These are phyloP conservation scores for Microcos paniculata DNA, from an alignment of 345 rosid species.

Conservation along the genomic window DNA sequence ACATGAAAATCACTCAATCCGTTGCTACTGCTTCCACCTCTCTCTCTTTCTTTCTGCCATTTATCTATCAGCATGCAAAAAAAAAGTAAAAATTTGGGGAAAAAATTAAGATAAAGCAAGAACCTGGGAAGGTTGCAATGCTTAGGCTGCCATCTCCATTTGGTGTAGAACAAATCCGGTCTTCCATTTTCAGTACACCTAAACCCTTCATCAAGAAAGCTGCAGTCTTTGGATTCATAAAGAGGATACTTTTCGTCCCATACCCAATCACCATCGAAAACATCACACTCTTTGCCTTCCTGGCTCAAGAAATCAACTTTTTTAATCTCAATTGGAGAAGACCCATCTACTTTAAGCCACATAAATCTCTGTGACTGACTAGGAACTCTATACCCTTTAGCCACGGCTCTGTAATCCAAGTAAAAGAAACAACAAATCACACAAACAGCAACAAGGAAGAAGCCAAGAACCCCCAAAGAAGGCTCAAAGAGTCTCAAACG, in stretches of 20 bases:
- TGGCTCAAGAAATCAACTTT: conserved; percentile 62
- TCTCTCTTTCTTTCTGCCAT: background rate
- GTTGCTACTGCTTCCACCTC: background rate
- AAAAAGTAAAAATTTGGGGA: background rate
- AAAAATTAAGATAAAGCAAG: background rate
- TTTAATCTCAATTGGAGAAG: conserved; percentile 15
- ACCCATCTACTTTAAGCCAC: conserved; percentile 54
- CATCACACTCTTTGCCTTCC: conserved; percentile 59
- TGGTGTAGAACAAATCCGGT: conserved; percentile 76
- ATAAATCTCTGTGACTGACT: conserved; percentile 55
- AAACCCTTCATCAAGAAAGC: conserved; percentile 80
- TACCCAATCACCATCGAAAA: conserved; percentile 91
- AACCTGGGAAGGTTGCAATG: conserved; percentile 86
- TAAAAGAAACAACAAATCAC: conserved; percentile 66
- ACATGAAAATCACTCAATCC: background rate
- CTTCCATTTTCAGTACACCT: conserved; percentile 88
- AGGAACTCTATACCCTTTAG: conserved; percentile 44
- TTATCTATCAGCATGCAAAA: background rate
- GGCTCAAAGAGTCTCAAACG: conserved; percentile 67
- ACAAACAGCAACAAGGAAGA: conserved; percentile 55
- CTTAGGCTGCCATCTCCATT: conserved; percentile 98
- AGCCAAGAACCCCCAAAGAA: conserved; percentile 63
- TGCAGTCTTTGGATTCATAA: conserved; percentile 82
- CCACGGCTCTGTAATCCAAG: conserved; percentile 57
- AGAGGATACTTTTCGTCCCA: conserved; percentile 90